Base-by-base conservation (phyloP, 2,329 filamentous ascomycete genomes). In the Juglanconis juglandina region DNA sequence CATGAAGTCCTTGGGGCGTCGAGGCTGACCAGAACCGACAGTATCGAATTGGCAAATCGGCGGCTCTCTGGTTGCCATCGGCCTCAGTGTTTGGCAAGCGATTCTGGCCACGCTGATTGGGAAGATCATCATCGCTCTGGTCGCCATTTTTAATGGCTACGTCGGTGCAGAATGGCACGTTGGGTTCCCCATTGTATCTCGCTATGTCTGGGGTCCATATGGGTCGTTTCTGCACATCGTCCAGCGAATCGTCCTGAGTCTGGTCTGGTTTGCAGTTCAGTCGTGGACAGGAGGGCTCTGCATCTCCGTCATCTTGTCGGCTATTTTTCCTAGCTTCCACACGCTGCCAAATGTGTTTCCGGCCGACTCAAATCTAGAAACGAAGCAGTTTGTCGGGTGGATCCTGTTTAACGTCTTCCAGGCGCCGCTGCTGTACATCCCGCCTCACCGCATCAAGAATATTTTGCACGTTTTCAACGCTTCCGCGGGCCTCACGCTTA, bases 151-250 rank as follows among this genome's bases (percentile, higher is more conserved):
- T 42, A 74, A 72, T 44, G 75, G 75, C 49, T 70, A 68, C 33
- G 71, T 74, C 14, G 75, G 75, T 17, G 75, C 75, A 5, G 67
- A 71, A 53, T 77, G 73, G 65, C 76, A 79, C 61, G 75, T 79
- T 37, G 75, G 75, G 7, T 80, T 77, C 46, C 73, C 77, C 0
- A 75, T 80, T 13, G 68, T 73, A 6, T 70, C 70, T 10, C 69
- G 77, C 6, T 70, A 71, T 30, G 68, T 75, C 34, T 79, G 75
- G 72, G 78, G 77, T 14, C 70, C 77, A 62, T 74, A 70, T 30
- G 77, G 77, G 1, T 68, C 72, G 8, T 75, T 75, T 61, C 66
- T 79, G 35, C 68, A 71, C 14, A 70, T 79, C 53, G 62, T 76
- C 24, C 71, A 77, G 34, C 69, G 76, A 5, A 76, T 78, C 63